Evolutionary conservation across 139 green algal species (phyloP).

Genomic region (Gonium pectorale): DNA sequence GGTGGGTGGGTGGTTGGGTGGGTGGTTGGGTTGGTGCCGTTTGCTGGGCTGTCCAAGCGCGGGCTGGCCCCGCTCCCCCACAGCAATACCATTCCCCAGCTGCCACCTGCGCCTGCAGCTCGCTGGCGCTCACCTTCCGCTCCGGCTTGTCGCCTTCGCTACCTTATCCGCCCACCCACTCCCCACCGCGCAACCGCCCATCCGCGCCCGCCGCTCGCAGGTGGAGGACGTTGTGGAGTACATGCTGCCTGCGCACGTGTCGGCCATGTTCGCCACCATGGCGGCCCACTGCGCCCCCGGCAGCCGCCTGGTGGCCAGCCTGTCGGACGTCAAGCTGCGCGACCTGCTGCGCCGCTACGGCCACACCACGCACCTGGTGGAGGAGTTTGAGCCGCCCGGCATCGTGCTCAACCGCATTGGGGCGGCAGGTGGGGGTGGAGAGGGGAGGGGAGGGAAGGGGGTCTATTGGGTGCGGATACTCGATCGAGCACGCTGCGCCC

Average conservation of each 20-base stretch:
- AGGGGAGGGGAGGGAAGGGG: not conserved
- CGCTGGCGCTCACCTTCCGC: too few relatives aligned
- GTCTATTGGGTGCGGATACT: too few relatives aligned
- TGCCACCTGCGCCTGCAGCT: too few relatives aligned
- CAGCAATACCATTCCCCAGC: too few relatives aligned
- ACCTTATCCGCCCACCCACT: not conserved
- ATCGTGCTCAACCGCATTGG: slow-evolving; percentile 52
- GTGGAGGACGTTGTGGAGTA: slow-evolving; percentile 61
- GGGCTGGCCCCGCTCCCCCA: too few relatives aligned
- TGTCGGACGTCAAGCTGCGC: slow-evolving; percentile 50
- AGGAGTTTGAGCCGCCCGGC: slow-evolving; percentile 54
- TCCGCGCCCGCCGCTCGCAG: too few relatives aligned
- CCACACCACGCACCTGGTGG: slow-evolving; percentile 52
- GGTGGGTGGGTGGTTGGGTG: too few relatives aligned
- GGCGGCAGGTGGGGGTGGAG: not conserved
- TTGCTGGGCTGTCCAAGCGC: too few relatives aligned
- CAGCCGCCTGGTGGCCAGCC: slow-evolving; percentile 34
- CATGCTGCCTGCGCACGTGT: slow-evolving; percentile 47
- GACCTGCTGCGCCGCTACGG: slow-evolving; percentile 57
- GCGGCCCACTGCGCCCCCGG: slow-evolving; percentile 33
- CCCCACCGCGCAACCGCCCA: too few relatives aligned
- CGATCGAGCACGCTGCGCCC: too few relatives aligned
- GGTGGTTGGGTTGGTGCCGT: too few relatives aligned
- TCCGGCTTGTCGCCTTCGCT: too few relatives aligned
- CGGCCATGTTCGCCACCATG: slow-evolving; percentile 48